Conservation (phyloP, 2,329 filamentous ascomycete genomes). For the Botrytis pseudocinerea region DNA sequence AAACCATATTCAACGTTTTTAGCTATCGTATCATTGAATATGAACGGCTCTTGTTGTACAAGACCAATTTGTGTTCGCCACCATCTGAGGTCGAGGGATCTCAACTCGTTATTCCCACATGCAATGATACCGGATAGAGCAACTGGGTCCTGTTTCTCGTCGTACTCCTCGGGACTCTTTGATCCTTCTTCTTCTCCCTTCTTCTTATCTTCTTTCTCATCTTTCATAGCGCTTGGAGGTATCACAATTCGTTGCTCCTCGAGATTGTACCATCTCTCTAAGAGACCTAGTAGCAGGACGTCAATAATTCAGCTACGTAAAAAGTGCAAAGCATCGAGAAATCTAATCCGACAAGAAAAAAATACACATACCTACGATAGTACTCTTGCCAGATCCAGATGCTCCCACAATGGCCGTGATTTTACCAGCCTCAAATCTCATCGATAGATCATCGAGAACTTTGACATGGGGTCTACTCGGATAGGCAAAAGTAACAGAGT, state of each 20-base stretch:
- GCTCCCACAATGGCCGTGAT: constrained; percentile 48
- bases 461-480: constrained; percentile 39
- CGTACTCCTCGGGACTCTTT: constrained; percentile 35
- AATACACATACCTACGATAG: constrained; percentile 39
- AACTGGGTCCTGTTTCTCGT: constrained; percentile 40
- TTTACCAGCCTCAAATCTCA: constrained; percentile 41
- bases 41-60: constrained; percentile 67
- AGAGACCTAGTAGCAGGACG: constrained; percentile 31
- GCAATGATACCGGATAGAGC: constrained; percentile 54
- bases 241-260: constrained; percentile 23
- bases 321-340: background rate
- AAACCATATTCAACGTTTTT: constrained; percentile 63
- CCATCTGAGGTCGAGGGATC: constrained; percentile 63
- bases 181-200: constrained; percentile 35
- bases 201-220: constrained; percentile 46
- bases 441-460: constrained; percentile 40
- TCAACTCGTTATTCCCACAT: constrained; percentile 55
- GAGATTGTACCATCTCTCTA: constrained; percentile 46
- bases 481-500: constrained; percentile 42
- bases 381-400: constrained; percentile 46
- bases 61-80: constrained; percentile 60
- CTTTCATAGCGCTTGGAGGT: constrained; percentile 20
- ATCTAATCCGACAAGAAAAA: background rate
- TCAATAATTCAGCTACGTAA: background rate
- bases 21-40: constrained; percentile 66